phyloP scores from a whole-genome alignment of 495 filamentous ascomycete species.

The Amniculicola lignicola region DNA sequence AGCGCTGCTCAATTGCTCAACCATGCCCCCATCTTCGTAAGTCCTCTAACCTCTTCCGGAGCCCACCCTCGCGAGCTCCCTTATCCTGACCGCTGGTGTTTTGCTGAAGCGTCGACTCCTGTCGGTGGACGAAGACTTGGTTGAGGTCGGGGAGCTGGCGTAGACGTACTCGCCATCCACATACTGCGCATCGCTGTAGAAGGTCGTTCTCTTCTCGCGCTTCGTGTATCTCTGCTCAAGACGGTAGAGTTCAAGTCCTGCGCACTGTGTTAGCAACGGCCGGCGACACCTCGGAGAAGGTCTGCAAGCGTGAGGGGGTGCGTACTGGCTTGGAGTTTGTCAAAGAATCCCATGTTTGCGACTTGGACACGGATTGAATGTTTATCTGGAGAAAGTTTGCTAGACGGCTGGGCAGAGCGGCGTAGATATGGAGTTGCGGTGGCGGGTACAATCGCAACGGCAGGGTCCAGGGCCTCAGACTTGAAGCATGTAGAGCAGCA shows the following conservation, averaged over 20 bases:
- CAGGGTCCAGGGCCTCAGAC: too few relatives aligned
- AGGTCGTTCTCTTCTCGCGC: slow-evolving; percentile 79
- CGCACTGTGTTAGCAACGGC: slow-evolving; percentile 35
- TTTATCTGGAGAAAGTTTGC: too few relatives aligned
- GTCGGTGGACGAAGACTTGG: slow-evolving; percentile 25
- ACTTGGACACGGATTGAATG: too few relatives aligned
- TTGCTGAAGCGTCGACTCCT: slow-evolving; percentile 27
- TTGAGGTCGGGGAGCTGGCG: slow-evolving; percentile 35
- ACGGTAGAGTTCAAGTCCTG: slow-evolving; percentile 80
- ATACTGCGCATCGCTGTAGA: slow-evolving; percentile 80
- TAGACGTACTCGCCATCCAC: slow-evolving; percentile 92
- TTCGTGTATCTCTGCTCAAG: slow-evolving; percentile 90
- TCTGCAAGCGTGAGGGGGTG: background rate
- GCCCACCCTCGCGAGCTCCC: slow-evolving; percentile 23
- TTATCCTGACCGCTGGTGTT: slow-evolving; percentile 23
- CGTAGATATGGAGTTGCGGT: too few relatives aligned
- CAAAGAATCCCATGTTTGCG: slow-evolving; percentile 35
- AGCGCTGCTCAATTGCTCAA: background rate
- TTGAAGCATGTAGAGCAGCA: too few relatives aligned
- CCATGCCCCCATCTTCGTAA: background rate
- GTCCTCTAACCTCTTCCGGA: background rate
- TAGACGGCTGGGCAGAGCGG: too few relatives aligned
- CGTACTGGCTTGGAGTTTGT: slow-evolving; percentile 37
- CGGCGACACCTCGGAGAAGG: background rate
- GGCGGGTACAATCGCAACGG: too few relatives aligned